phyloP scores from a whole-genome alignment of 148 eudicot genomes.

The Rhododendron williamsianum region DNA sequence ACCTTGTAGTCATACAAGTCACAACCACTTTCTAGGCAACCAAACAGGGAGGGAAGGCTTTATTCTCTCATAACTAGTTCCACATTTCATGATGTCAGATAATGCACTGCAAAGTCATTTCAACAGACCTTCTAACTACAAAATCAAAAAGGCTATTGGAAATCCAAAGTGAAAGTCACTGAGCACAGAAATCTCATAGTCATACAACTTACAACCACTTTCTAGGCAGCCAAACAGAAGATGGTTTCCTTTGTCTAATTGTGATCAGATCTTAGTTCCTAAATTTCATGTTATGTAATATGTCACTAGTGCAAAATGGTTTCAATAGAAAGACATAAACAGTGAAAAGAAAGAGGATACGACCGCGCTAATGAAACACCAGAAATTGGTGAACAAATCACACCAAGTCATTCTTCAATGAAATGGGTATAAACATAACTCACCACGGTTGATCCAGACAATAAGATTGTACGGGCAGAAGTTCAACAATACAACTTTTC shows the following conservation, averaged over 20 bases:
- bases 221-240: constrained; percentile 15
- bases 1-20: neutral
- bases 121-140: neutral
- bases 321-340: neutral
- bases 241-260: neutral
- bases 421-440: no score
- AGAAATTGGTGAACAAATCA: neutral
- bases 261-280: neutral
- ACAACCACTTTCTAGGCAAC: constrained; percentile 13
- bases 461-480: neutral
- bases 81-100: neutral
- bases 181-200: neutral
- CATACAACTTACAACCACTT: constrained; percentile 1
- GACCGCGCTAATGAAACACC: neutral
- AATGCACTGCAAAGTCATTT: neutral
- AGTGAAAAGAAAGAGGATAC: neutral
- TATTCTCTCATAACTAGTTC: neutral
- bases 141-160: neutral
- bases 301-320: neutral
- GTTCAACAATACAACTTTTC: neutral
- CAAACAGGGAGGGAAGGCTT: constrained; percentile 8
- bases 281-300: neutral
- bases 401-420: neutral
- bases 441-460: neutral
- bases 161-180: neutral